A percentile compares a stretch with the other conserved stretches of the same genome.
Conservation (phyloP, 192 early-diverging fungal species). For the Dispira simplex region DNA sequence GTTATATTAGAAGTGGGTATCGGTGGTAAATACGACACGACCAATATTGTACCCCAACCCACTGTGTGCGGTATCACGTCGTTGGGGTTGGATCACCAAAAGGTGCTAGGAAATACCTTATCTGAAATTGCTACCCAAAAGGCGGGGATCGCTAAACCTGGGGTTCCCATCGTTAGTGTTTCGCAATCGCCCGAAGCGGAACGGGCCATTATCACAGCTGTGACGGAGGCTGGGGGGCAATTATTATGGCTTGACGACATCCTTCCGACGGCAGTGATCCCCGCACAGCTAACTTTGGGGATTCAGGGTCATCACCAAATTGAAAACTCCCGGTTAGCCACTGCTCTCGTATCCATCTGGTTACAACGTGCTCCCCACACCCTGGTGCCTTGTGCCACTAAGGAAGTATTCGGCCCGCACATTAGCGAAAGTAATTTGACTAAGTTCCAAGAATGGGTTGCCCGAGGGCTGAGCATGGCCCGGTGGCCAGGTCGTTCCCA, state of each 20-base stretch:
- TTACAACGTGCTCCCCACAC: neutral
- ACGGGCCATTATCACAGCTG: slow-evolving; percentile 45
- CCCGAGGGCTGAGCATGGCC: slow-evolving; percentile 45
- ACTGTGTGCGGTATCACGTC: slow-evolving; percentile 68
- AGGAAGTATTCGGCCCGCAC: neutral
- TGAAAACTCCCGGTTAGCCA: slow-evolving; percentile 70
- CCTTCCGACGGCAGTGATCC: neutral
- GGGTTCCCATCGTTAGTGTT: slow-evolving; percentile 54
- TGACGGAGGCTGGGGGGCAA: slow-evolving; percentile 39
- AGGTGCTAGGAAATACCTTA: slow-evolving; percentile 51
- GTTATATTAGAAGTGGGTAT: slow-evolving; percentile 71
- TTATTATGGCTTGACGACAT: slow-evolving; percentile 20
- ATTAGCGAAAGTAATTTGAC: slow-evolving; percentile 13
- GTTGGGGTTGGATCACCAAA: slow-evolving; percentile 63
- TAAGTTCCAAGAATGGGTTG: slow-evolving; percentile 31
- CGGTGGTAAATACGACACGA: slow-evolving; percentile 74
- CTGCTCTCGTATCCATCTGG: slow-evolving; percentile 24
- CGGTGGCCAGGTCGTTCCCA: slow-evolving; percentile 88
- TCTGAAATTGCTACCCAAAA: slow-evolving; percentile 74
- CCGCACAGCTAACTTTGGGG: slow-evolving; percentile 27
- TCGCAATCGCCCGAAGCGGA: slow-evolving; percentile 54
- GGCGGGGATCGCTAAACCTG: slow-evolving; percentile 60
- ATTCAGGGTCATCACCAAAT: slow-evolving; percentile 72
- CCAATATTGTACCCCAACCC: slow-evolving; percentile 56
- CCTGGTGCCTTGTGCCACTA: neutral